Percentiles rank a stretch among this genome's conserved stretches.
phyloP scores from a whole-genome alignment of 805 yeast species.

The Ogataea henricii region DNA sequence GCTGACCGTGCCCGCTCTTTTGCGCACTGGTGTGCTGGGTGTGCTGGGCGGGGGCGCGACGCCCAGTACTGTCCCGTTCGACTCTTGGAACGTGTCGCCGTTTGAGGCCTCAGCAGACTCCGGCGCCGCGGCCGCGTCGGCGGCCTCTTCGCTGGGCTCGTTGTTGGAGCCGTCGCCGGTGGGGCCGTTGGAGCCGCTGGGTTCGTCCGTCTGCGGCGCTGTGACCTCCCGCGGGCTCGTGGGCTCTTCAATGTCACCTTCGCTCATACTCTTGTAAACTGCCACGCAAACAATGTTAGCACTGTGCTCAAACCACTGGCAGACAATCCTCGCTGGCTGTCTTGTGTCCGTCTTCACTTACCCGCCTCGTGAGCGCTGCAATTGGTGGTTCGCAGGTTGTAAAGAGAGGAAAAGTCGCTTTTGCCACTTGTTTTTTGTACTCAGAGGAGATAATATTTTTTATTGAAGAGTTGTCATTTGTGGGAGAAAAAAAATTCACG shows the following conservation, averaged over 20 bases:
- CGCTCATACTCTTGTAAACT: conserved; percentile 3
- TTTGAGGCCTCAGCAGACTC: too few relatives aligned
- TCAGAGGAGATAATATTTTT: not conserved
- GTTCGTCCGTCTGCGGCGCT: not conserved
- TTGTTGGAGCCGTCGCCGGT: not conserved
- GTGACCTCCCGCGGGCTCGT: conserved; percentile 3
- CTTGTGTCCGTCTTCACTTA: not conserved
- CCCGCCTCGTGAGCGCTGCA: not conserved
- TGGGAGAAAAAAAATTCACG: not conserved
- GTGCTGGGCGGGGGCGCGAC: too few relatives aligned
- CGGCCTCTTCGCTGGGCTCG: too few relatives aligned
- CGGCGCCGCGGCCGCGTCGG: too few relatives aligned
- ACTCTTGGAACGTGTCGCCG: too few relatives aligned
- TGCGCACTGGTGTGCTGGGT: not conserved
- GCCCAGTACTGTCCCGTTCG: too few relatives aligned
- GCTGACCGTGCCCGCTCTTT: conserved; percentile 10
- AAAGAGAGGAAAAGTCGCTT: not conserved
- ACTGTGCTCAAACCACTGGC: too few relatives aligned
- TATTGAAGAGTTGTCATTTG: not conserved
- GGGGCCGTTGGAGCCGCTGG: not conserved
- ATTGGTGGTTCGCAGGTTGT: not conserved
- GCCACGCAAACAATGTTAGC: conserved; percentile 3
- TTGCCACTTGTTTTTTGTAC: conserved; percentile 1
- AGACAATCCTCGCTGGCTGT: not conserved
- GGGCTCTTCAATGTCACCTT: not conserved